These are phyloP conservation scores for Typha latifolia DNA, from an alignment of 176 grass and related monocot genomes.

Conservation along the genomic window DNA sequence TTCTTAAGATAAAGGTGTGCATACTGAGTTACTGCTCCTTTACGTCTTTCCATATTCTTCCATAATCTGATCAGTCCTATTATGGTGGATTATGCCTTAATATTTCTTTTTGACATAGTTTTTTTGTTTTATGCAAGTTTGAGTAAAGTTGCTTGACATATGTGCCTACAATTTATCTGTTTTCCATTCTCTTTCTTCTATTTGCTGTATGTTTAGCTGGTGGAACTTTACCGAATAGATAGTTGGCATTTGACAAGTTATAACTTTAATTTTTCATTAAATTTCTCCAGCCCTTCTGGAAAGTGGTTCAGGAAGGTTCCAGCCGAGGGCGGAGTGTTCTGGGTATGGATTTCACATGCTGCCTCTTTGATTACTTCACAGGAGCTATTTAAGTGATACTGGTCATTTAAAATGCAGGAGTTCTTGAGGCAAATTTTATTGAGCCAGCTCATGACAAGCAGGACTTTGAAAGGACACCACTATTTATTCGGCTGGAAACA, in stretches of 20 bases:
- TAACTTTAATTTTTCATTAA: conserved; percentile 1
- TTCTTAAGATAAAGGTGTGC: no score
- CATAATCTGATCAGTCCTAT: no score
- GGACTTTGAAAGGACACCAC: conserved; percentile 89
- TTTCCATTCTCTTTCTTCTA: background rate
- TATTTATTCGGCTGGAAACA: conserved; percentile 76
- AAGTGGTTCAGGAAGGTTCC: conserved; percentile 92
- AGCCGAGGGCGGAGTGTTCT: conserved; percentile 89
- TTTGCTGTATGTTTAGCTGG: background rate
- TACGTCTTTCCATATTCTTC: no score
- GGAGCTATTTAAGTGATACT: conserved; percentile 13
- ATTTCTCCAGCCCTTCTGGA: conserved; percentile 75
- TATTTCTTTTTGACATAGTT: no score
- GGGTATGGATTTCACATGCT: conserved; percentile 43
- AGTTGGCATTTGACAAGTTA: background rate
- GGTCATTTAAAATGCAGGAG: conserved; percentile 45
- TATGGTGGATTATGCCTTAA: no score
- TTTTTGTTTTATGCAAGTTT: no score
- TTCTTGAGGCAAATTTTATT: conserved; percentile 97
- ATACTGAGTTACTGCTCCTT: no score
- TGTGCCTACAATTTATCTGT: no score
- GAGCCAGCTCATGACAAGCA: conserved; percentile 99
- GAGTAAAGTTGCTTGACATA: no score
- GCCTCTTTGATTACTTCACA: conserved; percentile 7
- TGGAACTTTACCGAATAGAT: background rate